phyloP scores from a whole-genome alignment of 345 rosid genomes.

The Acer yangbiense region DNA sequence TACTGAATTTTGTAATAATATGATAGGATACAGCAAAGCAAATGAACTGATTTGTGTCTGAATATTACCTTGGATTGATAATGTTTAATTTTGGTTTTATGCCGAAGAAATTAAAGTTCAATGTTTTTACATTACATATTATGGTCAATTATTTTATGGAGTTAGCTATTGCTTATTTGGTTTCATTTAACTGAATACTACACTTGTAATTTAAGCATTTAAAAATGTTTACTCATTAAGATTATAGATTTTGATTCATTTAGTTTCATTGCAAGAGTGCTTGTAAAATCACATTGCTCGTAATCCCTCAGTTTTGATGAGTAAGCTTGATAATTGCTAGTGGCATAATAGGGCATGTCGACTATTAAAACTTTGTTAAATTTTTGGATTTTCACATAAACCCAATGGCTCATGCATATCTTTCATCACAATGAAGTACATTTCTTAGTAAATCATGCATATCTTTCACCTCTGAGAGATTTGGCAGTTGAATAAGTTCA shows the following conservation, averaged over 20 bases:
- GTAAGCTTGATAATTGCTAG: neutral
- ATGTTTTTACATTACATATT: neutral
- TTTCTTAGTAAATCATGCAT: neutral
- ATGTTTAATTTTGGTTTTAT: neutral
- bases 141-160: neutral
- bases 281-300: too few relatives aligned
- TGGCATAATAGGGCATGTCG: neutral
- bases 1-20: neutral
- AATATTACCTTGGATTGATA: neutral
- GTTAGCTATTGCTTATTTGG: neutral
- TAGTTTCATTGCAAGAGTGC: neutral
- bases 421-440: neutral
- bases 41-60: neutral
- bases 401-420: neutral
- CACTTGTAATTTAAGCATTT: neutral
- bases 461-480: neutral
- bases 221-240: neutral
- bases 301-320: neutral
- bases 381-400: neutral
- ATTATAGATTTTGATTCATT: neutral
- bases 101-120: neutral
- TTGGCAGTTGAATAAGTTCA: neutral
- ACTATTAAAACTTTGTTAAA: neutral
- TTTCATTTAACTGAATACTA: neutral
- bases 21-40: neutral